Base-by-base conservation (phyloP, 352 stramenopile species). In the Pythium sp. region DNA sequence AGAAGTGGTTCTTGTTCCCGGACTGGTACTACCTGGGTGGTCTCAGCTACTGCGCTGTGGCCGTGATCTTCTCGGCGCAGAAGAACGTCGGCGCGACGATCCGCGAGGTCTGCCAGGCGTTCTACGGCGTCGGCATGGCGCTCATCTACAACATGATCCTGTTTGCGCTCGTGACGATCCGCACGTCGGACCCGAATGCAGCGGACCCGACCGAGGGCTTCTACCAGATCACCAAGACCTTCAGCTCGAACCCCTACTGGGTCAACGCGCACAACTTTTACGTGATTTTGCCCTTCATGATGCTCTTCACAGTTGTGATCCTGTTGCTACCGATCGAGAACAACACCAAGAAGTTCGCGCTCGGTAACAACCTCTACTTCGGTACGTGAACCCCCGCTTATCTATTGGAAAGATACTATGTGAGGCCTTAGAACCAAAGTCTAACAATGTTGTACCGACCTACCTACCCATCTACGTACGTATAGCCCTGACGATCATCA, bases 361-460 rank as follows among this genome's bases (percentile, higher is more conserved):
- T 93, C 28, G 82, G 78, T 67, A 93, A 93, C 80, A 94, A 93
- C 58, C 79, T 94, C 36, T 94, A 86, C 76, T 94, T 94, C 69
- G 79, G 79, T 90, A 79, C 28, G 82, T 76, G 1, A 5, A 47
- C 41, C 41, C 2, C 12, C 36, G 14, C 36, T 26, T 26, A 26
- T 26, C 24, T 26, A 26, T 26, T 26, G 24, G 24, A 26, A 26
- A 26, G 24, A 26, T 26, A 26, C 24, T 26, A 26, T 26, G 32
- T 36, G 32, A 47, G 14, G 20, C 41, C 14, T 5, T 20, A n/a
- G 41, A 47, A 47, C 41, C 41, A 47, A 47, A 3, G 41, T 47
- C 41, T 47, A 47, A 47, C 41, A 20, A 5, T 47, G 41, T 47
- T 47, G 41, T 47, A 47, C 24, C 24, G 24, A 1, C 38, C 38